Conservation (phyloP, 306 rosid genomes). For the Cotoneaster glaucophyllus region DNA sequence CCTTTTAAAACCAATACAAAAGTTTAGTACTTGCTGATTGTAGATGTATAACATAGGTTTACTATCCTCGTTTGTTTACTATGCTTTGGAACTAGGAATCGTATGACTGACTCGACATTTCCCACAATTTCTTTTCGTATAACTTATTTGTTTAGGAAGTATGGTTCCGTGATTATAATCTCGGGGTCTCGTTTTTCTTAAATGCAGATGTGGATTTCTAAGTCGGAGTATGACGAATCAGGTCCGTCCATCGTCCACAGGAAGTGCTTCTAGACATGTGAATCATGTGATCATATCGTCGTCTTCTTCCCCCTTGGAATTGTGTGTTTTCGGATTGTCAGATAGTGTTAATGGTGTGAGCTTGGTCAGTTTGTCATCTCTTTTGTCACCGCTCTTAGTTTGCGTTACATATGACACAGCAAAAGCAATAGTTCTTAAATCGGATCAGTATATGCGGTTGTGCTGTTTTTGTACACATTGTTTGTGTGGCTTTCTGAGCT, state of each 20-base stretch:
- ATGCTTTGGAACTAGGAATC: not conserved
- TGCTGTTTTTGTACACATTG: not conserved
- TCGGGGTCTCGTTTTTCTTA: not conserved
- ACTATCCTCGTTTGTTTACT: not conserved
- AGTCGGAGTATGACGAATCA: conserved; percentile 35
- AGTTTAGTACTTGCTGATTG: not conserved
- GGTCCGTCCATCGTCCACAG: conserved; percentile 42
- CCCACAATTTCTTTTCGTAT: not conserved
- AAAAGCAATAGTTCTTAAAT: not conserved
- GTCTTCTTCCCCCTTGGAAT: not conserved
- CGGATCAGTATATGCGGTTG: not conserved
- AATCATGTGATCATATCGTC: not conserved
- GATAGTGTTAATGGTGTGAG: not conserved
- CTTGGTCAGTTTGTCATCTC: not conserved
- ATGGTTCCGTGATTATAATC: not conserved
- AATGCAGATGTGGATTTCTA: conserved; percentile 41
- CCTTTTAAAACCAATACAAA: not conserved
- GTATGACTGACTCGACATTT: not conserved
- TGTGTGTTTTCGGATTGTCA: conserved; percentile 15
- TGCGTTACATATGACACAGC: not conserved
- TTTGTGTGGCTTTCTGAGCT: not conserved
- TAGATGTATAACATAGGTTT: not conserved
- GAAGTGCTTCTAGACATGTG: conserved; percentile 25
- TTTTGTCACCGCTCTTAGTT: not conserved
- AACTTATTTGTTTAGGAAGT: not conserved